These are phyloP conservation scores for button mushroom (Agaricus bisporus) DNA, from an alignment of 768 basidiomycete species.

Conservation along the genomic window DNA sequence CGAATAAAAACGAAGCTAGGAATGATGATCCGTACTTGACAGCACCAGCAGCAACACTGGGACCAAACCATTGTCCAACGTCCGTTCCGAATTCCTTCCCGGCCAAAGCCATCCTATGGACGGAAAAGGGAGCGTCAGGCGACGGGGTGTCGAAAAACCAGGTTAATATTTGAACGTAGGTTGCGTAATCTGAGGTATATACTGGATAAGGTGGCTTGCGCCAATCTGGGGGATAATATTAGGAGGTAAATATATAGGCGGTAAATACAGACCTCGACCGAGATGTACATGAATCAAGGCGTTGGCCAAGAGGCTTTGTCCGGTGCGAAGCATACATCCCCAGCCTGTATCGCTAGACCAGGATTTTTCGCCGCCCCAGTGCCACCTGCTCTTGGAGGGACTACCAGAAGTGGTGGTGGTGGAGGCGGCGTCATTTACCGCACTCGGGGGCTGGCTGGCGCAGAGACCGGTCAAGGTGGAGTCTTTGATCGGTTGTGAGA, in stretches of 20 bases:
- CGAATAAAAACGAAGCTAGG: background rate
- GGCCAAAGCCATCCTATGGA: slow-evolving; percentile 93
- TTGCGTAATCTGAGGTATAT: slow-evolving; percentile 63
- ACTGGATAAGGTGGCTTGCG: slow-evolving; percentile 61
- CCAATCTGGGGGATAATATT: slow-evolving; percentile 58
- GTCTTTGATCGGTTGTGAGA: slow-evolving; percentile 68
- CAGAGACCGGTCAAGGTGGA: slow-evolving; percentile 33
- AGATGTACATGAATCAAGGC: slow-evolving; percentile 54
- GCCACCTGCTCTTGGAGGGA: slow-evolving; percentile 49
- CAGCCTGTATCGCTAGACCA: slow-evolving; percentile 41
- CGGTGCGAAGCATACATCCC: slow-evolving; percentile 34
- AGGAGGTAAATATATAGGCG: slow-evolving; percentile 5
- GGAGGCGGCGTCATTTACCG: slow-evolving; percentile 15
- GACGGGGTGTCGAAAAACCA: slow-evolving; percentile 95
- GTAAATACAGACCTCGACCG: slow-evolving; percentile 34
- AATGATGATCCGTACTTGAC: slow-evolving; percentile 57
- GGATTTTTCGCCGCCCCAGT: slow-evolving; percentile 70
- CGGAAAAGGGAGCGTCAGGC: slow-evolving; percentile 82
- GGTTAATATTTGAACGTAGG: slow-evolving; percentile 84
- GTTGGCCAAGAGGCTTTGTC: slow-evolving; percentile 31
- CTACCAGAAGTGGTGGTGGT: slow-evolving; percentile 22
- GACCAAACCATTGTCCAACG: slow-evolving; percentile 97
- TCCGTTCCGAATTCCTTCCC: slow-evolving; percentile 94
- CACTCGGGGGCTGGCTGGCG: background rate
- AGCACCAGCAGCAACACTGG: slow-evolving; percentile 94